A percentile compares a stretch with the other conserved stretches of the same genome.
These are phyloP conservation scores for Metschnikowia kunwiensis DNA, from an alignment of 805 yeast species.

Conservation along the genomic window DNA sequence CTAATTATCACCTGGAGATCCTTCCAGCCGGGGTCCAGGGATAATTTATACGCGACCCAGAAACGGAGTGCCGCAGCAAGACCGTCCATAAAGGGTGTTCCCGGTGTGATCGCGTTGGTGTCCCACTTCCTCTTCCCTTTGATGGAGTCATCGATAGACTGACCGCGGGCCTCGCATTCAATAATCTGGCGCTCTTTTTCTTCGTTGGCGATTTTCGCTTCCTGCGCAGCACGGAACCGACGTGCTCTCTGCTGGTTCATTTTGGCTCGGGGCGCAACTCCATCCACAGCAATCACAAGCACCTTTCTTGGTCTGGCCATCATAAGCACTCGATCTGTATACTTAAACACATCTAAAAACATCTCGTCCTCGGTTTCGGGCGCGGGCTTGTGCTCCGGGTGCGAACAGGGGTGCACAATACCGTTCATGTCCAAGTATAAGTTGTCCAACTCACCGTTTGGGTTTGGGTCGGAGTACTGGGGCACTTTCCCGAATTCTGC, in stretches of 20 bases:
- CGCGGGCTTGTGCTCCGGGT: constrained; percentile 93
- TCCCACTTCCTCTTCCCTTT: constrained; percentile 85
- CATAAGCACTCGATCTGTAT: constrained; percentile 85
- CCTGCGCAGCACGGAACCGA: constrained; percentile 88
- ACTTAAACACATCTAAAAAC: constrained; percentile 89
- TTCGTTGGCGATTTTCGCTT: constrained; percentile 75
- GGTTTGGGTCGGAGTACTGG: constrained; percentile 72
- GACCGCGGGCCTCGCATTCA: constrained; percentile 64
- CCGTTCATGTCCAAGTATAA: constrained; percentile 97
- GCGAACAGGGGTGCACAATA: constrained; percentile 98
- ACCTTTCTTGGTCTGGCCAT: constrained; percentile 96
- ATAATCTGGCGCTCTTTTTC: constrained; percentile 60
- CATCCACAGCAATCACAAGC: constrained; percentile 94
- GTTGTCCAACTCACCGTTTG: constrained; percentile 94
- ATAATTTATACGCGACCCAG: constrained; percentile 88
- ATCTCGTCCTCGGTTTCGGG: constrained; percentile 97
- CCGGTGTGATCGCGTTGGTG: constrained; percentile 96
- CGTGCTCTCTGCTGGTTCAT: constrained; percentile 97
- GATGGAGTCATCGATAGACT: constrained; percentile 70
- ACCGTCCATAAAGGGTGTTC: constrained; percentile 95
- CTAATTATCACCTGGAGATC: constrained; percentile 83
- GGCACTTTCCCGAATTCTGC: constrained; percentile 28
- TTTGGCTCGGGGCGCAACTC: constrained; percentile 97
- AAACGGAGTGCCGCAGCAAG: constrained; percentile 79
- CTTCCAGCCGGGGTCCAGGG: constrained; percentile 92